Base-by-base conservation (phyloP, 1,284 basidiomycete species). In the Takashimella tepidaria region DNA sequence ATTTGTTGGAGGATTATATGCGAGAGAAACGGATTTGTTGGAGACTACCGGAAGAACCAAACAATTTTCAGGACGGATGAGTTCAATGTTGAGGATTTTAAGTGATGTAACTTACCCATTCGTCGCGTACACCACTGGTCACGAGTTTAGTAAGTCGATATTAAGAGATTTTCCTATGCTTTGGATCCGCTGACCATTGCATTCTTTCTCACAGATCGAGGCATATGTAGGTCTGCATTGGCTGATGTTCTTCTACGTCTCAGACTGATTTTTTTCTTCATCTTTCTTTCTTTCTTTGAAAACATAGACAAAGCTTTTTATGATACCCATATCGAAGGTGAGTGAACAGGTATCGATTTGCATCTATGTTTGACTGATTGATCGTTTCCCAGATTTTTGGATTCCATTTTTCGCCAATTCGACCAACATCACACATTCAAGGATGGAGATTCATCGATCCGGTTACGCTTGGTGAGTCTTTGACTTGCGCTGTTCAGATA, bases 381-480 rank as follows among this genome's bases (percentile, higher is more conserved):
- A 42, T 19, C 11, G 10, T 12, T 5, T 4, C 41, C 2, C 49
- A 77, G 92, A 96, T 76, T 95, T 96, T 87, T 98, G 95, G 96
- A 80, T 98, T 3, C 95, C 96, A 2, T 99, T 87, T 78, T 99
- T 93, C 77, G 96, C 92, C 76, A 98, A 98, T 68, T 92, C 93
- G 5, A 97, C 96, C n/a, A 98, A 98, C 69, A 97, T 99, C 70
- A 93, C 88, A 49, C 92, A 89, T 55, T 96, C 92, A 10, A 82
- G 86, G 4, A 98, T 98, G 92, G 92, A 98, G 70, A 87, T 98
- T 41, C 96, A 99, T 68, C 89, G 95, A 57, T 90, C 89, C 4
- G 93, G 93, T 10, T 97, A 97, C 76, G 91, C 91, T 13, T 93
- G 91, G 91, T 80, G 85, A 66, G 67, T 62, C n/a, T n/a, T n/a